Percentiles rank a stretch among this genome's conserved stretches.
Conservation (phyloP, 148 eudicot species). For the Dysphania ambrosioides region DNA sequence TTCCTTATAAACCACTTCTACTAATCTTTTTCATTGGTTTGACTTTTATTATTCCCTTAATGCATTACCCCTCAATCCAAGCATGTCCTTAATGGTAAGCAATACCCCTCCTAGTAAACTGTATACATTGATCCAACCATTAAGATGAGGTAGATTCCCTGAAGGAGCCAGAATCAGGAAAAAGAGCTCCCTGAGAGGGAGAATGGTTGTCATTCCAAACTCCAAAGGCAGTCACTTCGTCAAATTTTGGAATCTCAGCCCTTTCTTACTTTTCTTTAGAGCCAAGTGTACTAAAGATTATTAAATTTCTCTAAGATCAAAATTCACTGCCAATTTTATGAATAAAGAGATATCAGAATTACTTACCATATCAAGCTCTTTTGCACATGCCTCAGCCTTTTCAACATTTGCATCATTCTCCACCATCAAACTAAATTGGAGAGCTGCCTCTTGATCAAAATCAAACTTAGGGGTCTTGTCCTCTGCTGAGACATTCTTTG, state of each 20-base stretch:
- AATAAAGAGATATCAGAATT: background rate
- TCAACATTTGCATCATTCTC: slow-evolving; percentile 56
- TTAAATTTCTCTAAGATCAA: background rate
- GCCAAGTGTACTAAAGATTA: background rate
- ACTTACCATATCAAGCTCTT: slow-evolving; percentile 82
- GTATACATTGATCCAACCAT: background rate
- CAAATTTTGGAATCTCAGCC: background rate
- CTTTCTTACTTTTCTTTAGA: background rate
- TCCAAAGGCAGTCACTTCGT: background rate
- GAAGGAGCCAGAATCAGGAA: background rate
- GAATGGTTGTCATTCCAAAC: background rate
- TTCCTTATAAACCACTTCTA: too few species aligned
- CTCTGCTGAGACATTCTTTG: slow-evolving; percentile 16
- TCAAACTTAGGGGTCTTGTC: slow-evolving; percentile 27
- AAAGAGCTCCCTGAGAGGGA: background rate
- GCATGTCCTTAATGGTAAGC: too few species aligned
- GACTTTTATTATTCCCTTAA: too few species aligned
- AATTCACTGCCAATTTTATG: background rate
- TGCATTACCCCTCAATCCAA: too few species aligned
- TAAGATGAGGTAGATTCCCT: background rate
- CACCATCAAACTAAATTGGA: slow-evolving; percentile 33
- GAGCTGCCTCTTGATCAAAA: slow-evolving; percentile 34
- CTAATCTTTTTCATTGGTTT: too few species aligned
- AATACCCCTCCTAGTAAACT: background rate
- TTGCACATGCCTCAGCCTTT: slow-evolving; percentile 74